Conservation (phyloP, 495 filamentous ascomycete genomes). For the Penicillium angulare region DNA sequence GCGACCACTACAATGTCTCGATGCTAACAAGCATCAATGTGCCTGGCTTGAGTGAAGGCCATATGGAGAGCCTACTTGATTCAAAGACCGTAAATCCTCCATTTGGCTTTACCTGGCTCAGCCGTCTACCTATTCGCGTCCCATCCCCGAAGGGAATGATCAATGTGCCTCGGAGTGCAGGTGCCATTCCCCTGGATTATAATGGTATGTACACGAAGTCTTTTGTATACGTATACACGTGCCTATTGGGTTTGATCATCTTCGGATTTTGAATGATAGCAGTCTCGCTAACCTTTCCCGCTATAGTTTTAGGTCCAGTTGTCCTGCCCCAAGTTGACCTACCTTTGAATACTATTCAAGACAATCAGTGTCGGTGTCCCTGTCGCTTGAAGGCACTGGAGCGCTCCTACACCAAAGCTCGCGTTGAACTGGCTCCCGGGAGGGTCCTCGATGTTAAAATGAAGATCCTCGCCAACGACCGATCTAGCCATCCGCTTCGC, state of each 20-base stretch:
- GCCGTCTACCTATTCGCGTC: background rate
- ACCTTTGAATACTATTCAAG: background rate
- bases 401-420: background rate
- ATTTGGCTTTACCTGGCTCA: background rate
- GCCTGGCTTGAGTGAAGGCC: background rate
- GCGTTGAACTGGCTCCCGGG: conserved; percentile 2
- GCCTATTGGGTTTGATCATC: too few species aligned
- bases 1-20: too few species aligned
- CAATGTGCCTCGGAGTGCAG: background rate
- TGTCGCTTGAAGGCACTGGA: background rate
- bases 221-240: too few species aligned
- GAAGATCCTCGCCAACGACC: background rate
- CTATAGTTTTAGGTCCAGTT: too few species aligned
- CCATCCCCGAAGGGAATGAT: background rate
- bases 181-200: background rate
- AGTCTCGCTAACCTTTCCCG: background rate
- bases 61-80: background rate
- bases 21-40: background rate
- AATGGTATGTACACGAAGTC: too few species aligned
- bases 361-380: background rate
- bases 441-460: conserved; percentile 6
- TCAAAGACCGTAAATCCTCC: background rate
- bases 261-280: too few species aligned
- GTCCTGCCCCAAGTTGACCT: background rate
- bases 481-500: conserved; percentile 6